phyloP scores from a whole-genome alignment of 805 yeast genomes.

The Wickerhamiella siamensis region DNA sequence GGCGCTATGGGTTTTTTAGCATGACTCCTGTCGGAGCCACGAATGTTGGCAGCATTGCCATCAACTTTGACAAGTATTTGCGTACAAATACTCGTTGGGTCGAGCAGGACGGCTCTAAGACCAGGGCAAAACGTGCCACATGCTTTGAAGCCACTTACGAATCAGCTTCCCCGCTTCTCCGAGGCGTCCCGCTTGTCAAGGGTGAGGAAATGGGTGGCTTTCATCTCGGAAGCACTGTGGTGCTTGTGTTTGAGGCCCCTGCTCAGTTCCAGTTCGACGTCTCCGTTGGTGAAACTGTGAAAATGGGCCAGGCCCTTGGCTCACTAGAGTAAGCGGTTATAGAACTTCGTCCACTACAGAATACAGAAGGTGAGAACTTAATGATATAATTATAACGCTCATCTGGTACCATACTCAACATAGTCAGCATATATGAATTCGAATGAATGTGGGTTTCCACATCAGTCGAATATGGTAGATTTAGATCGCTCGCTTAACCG shows the following conservation, averaged over 20 bases:
- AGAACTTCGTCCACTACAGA: too few relatives aligned
- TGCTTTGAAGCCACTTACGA: conserved; percentile 91
- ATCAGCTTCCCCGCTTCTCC: conserved; percentile 56
- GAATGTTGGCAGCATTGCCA: conserved; percentile 86
- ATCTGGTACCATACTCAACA: too few relatives aligned
- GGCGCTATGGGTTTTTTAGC: conserved; percentile 94
- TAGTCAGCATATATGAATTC: too few relatives aligned
- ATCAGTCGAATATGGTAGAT: not conserved
- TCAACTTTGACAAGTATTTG: conserved; percentile 82
- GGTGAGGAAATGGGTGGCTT: conserved; percentile 98
- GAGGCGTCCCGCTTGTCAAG: conserved; percentile 77
- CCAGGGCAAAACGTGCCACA: conserved; percentile 50
- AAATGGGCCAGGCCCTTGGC: conserved; percentile 76
- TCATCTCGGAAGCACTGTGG: conserved; percentile 92
- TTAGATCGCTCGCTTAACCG: not conserved
- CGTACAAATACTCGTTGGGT: conserved; percentile 51
- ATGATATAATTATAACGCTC: too few relatives aligned
- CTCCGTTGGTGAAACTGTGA: conserved; percentile 58
- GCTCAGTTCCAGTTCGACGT: conserved; percentile 55
- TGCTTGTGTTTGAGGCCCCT: conserved; percentile 93
- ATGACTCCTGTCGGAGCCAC: conserved; percentile 99
- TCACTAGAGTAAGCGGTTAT: too few relatives aligned
- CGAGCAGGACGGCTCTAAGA: conserved; percentile 13
- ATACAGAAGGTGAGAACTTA: too few relatives aligned
- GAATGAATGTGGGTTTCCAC: too few relatives aligned